phyloP scores from a whole-genome alignment of 2,329 filamentous ascomycete genomes.

The Ceratocystis diversiconidia region DNA sequence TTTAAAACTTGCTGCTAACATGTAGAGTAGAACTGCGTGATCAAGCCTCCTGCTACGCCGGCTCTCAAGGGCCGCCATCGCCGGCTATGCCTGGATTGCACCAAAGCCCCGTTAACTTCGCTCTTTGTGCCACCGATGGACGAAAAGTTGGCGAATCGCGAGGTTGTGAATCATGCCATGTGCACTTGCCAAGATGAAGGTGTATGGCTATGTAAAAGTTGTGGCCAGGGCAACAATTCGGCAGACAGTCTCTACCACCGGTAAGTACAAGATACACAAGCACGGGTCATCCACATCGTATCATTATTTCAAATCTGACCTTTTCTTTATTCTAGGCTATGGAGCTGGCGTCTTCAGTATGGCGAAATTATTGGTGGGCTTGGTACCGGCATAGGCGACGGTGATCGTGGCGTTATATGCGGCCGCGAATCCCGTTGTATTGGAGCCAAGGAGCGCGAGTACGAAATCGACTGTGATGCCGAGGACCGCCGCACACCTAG shows the following conservation, averaged over 20 bases:
- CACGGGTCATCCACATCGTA: too few relatives aligned
- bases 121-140: slow-evolving; percentile 35
- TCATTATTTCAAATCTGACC: neutral
- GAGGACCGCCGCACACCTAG: slow-evolving; percentile 43
- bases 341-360: slow-evolving; percentile 82
- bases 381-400: slow-evolving; percentile 77
- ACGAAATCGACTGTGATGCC: slow-evolving; percentile 76
- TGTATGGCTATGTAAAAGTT: slow-evolving; percentile 77
- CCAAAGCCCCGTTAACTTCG: slow-evolving; percentile 50
- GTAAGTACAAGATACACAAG: slow-evolving; percentile 27
- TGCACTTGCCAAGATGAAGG: slow-evolving; percentile 40
- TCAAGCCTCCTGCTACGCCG: slow-evolving; percentile 59
- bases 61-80: slow-evolving; percentile 63
- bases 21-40: slow-evolving; percentile 61
- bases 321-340: slow-evolving; percentile 40
- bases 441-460: slow-evolving; percentile 61
- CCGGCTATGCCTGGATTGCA: slow-evolving; percentile 63
- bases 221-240: slow-evolving; percentile 55
- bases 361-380: slow-evolving; percentile 65
- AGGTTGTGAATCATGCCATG: slow-evolving; percentile 41
- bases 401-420: slow-evolving; percentile 76
- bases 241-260: slow-evolving; percentile 45
- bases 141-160: slow-evolving; percentile 33
- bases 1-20: neutral
- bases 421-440: slow-evolving; percentile 65